Percentiles rank a stretch among this genome's conserved stretches.
Conservation (phyloP, 305 asterid genomes). For the Rubia peregrina region DNA sequence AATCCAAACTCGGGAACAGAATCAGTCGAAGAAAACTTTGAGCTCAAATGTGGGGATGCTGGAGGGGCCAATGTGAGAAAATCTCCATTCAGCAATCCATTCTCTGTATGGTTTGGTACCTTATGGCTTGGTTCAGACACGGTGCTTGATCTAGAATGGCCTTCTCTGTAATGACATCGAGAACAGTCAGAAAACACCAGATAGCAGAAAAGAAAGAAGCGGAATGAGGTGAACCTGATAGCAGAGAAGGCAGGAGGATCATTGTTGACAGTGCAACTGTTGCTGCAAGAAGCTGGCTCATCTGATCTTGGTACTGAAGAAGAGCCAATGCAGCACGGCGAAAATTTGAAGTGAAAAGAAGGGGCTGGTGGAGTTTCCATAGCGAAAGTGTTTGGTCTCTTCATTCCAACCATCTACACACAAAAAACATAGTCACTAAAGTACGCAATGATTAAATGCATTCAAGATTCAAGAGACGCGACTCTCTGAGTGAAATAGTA, state of each 20-base stretch:
- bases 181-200: conserved; percentile 4
- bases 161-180: conserved; percentile 35
- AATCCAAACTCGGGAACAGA: conserved; percentile 22
- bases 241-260: conserved; percentile 34
- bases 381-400: conserved; percentile 68
- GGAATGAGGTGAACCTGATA: conserved; percentile 35
- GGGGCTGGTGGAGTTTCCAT: conserved; percentile 40
- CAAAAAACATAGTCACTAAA: background rate
- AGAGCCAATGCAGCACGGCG: conserved; percentile 18
- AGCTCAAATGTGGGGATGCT: conserved; percentile 20
- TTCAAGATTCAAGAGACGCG: background rate
- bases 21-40: conserved; percentile 14
- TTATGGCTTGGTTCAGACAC: conserved; percentile 21
- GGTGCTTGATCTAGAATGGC: conserved; percentile 36
- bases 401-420: conserved; percentile 54
- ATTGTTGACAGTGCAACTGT: conserved; percentile 27
- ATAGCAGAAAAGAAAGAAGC: background rate
- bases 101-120: conserved; percentile 20
- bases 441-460: background rate
- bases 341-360: conserved; percentile 36
- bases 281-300: conserved; percentile 42
- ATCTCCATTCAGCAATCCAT: conserved; percentile 42
- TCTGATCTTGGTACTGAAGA: conserved; percentile 32
- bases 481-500: background rate
- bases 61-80: conserved; percentile 87